Conservation (phyloP, 352 stramenopile species). For the Pythium pyrilobum region DNA sequence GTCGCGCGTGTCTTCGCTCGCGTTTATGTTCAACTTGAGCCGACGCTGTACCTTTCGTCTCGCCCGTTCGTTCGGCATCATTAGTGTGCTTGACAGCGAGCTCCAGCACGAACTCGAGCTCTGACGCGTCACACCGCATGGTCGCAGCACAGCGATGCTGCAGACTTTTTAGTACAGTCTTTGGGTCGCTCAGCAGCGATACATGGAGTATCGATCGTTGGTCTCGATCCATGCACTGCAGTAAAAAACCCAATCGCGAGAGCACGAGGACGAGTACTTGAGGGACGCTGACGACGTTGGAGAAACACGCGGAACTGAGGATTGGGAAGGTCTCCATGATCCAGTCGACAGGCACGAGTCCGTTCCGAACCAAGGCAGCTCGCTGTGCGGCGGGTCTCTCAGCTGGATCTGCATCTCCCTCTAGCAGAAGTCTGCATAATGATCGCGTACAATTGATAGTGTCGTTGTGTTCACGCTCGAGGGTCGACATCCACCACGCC, state of each 20-base stretch:
- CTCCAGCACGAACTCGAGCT: slow-evolving; percentile 3
- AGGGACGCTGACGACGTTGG: slow-evolving; percentile 9
- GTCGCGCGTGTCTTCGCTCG: too few relatives aligned
- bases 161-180: background rate
- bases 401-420: too few relatives aligned
- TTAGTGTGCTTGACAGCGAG: background rate
- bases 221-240: background rate
- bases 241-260: slow-evolving; percentile 8
- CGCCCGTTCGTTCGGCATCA: background rate
- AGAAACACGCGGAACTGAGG: slow-evolving; percentile 1
- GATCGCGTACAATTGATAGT: too few relatives aligned
- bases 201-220: background rate
- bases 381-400: background rate
- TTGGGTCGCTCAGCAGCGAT: slow-evolving; percentile 2
- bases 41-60: background rate
- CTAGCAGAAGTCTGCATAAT: too few relatives aligned
- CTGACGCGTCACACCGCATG: background rate
- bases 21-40: background rate
- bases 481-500: too few relatives aligned
- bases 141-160: background rate
- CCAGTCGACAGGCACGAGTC: slow-evolving; percentile 11
- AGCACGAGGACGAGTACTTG: slow-evolving; percentile 17
- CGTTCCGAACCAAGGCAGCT: slow-evolving; percentile 3
- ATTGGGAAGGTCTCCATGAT: background rate
- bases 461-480: too few relatives aligned